Base-by-base conservation (phyloP, 2,329 filamentous ascomycete genomes). In the Ciborinia camelliae region DNA sequence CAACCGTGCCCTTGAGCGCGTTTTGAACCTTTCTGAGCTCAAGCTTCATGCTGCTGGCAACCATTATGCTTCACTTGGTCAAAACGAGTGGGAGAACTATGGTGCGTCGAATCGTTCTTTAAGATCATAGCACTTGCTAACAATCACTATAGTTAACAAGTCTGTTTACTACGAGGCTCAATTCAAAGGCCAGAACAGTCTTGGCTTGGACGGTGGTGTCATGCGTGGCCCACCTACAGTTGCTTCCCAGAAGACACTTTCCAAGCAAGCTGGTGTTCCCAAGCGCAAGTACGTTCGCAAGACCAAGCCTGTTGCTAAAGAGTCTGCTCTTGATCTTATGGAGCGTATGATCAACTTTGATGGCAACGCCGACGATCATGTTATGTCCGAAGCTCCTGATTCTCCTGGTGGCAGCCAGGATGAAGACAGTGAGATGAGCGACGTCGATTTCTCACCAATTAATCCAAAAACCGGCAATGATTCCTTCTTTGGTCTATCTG, bases 161-260 rank as follows among this genome's bases (percentile, higher is more conserved):
- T 59, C 55, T 26, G 55, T 59, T 4, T 59, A 59, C n/a, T 59
- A 47, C n/a, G 55, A 59, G 41, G 55, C 55, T 12, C 55, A 59
- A 4, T 59, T 59, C 9, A 47, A 30, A 30, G 32, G 32, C 7
- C 55, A 59, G 37, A 26, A 41, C 14, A 35, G 15, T 20, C 41
- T 64, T 59, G 53, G 35, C 10, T 39, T 39, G 23, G 47, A 32
- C n/a, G 20, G 20, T 7, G 20, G 50, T 28, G 14, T 47, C n/a
- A 59, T 47, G 4, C 30, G 47, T 35, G 41, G 8, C 3, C 55
- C 55, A 26, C 14, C 41, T 14, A 47, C 54, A 0, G 1, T 37
- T 26, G n/a, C 35, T 35, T 51, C 20, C 0, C 45, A 26, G 41
- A 47, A 47, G 39, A 28, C 43, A 30, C 23, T 20, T 14, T 10